A percentile compares a stretch with the other conserved stretches of the same genome.
These are phyloP conservation scores for Pichia sorboxylosa DNA, from an alignment of 1,139 yeast species.

Conservation along the genomic window DNA sequence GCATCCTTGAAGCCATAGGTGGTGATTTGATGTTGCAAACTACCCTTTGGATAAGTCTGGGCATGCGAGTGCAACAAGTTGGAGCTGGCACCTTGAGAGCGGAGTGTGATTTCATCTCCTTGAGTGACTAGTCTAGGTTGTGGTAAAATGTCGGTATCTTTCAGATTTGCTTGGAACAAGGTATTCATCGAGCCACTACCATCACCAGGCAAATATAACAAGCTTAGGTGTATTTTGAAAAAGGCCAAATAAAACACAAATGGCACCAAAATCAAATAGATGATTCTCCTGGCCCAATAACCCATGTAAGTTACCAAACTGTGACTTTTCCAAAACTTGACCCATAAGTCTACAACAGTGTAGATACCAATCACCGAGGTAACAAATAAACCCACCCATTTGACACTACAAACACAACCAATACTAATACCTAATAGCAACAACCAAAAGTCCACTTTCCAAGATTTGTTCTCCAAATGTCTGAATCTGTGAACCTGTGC, in stretches of 20 bases:
- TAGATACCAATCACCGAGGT: slow-evolving; percentile 81
- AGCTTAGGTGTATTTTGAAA: slow-evolving; percentile 70
- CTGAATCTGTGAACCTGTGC: slow-evolving; percentile 42
- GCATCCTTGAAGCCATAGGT: slow-evolving; percentile 65
- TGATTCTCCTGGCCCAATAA: slow-evolving; percentile 56
- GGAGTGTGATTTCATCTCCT: slow-evolving; percentile 52
- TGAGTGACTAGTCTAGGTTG: slow-evolving; percentile 53
- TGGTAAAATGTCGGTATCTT: slow-evolving; percentile 35
- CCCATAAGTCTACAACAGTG: slow-evolving; percentile 61
- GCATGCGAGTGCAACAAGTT: slow-evolving; percentile 61
- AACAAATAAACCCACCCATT: slow-evolving; percentile 90
- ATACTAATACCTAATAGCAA: slow-evolving; percentile 63
- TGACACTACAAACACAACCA: slow-evolving; percentile 89
- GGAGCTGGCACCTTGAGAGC: slow-evolving; percentile 67
- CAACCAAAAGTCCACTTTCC: slow-evolving; percentile 44
- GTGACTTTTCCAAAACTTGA: slow-evolving; percentile 35
- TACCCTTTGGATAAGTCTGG: slow-evolving; percentile 61
- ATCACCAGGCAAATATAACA: slow-evolving; percentile 67
- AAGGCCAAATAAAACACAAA: slow-evolving; percentile 50
- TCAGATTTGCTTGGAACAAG: slow-evolving; percentile 55
- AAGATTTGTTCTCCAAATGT: slow-evolving; percentile 29
- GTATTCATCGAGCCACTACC: slow-evolving; percentile 70
- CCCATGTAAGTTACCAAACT: slow-evolving; percentile 22
- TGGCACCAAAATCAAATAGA: slow-evolving; percentile 66
- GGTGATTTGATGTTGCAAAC: slow-evolving; percentile 64